These are phyloP conservation scores for Xylariaceae sp. DNA, from an alignment of 2,329 filamentous ascomycete species.

Conservation along the genomic window DNA sequence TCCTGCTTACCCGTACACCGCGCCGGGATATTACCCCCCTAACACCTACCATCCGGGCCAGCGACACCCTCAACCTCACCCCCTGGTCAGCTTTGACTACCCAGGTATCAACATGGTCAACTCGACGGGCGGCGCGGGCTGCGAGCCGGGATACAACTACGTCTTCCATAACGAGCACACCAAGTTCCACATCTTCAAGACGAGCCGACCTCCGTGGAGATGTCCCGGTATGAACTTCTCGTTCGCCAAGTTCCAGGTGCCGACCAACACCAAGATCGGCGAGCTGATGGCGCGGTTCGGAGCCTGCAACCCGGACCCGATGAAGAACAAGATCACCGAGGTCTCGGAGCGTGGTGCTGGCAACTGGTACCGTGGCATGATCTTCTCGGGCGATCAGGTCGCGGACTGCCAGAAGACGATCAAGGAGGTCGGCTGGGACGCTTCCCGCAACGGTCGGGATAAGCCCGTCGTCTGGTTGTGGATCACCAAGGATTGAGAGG, in stretches of 20 bases:
- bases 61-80: conserved; percentile 39
- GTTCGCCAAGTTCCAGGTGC: conserved; percentile 48
- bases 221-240: conserved; percentile 37
- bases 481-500: conserved; percentile 52
- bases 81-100: conserved; percentile 39
- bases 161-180: conserved; percentile 54
- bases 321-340: conserved; percentile 54
- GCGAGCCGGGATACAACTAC: conserved; percentile 59
- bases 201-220: conserved; percentile 48
- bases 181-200: conserved; percentile 54
- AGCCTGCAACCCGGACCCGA: conserved; percentile 43
- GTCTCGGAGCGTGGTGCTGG: conserved; percentile 50
- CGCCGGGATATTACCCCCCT: conserved; percentile 2
- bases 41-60: conserved; percentile 15
- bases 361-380: conserved; percentile 53
- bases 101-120: conserved; percentile 52
- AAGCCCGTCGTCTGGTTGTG: conserved; percentile 57
- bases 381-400: conserved; percentile 45
- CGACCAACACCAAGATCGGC: conserved; percentile 45
- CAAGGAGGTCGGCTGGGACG: conserved; percentile 55
- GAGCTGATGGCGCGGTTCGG: conserved; percentile 57
- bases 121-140: conserved; percentile 51
- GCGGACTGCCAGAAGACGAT: conserved; percentile 45
- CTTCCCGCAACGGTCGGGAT: conserved; percentile 42
- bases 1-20: conserved; percentile 1